Evolutionary conservation across 345 rosid species (phyloP).

Genomic region (Erysimum cheiranthoides): DNA sequence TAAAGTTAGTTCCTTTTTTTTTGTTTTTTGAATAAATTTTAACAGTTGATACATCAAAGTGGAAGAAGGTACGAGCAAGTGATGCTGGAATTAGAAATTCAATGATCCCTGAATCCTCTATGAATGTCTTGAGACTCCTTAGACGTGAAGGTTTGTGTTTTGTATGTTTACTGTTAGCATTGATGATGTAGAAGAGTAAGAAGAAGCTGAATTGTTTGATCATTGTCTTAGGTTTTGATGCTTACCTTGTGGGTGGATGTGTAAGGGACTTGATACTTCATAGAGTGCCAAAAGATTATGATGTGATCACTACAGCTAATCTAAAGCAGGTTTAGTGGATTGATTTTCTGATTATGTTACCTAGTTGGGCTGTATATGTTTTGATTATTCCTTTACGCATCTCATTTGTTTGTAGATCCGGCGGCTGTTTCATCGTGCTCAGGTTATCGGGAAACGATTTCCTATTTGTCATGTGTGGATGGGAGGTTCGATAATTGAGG

Average conservation of each 20-base stretch:
- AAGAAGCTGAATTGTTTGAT: constrained; percentile 21
- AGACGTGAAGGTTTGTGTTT: constrained; percentile 51
- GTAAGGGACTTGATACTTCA: constrained; percentile 86
- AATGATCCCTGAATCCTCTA: constrained; percentile 60
- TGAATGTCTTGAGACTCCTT: constrained; percentile 63
- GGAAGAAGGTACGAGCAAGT: constrained; percentile 63
- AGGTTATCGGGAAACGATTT: constrained; percentile 73
- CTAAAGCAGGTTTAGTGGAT: constrained; percentile 64
- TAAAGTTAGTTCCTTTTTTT: constrained; percentile 23
- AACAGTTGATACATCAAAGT: constrained; percentile 59
- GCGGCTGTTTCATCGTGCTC: constrained; percentile 54
- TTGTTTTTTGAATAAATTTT: constrained; percentile 29
- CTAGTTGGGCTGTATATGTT: constrained; percentile 2
- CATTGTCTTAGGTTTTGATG: constrained; percentile 63
- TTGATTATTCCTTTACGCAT: constrained; percentile 23
- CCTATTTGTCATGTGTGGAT: constrained; percentile 81
- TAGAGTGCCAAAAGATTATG: constrained; percentile 87
- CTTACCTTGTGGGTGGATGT: constrained; percentile 95
- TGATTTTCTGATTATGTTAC: not conserved
- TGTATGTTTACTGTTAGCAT: constrained; percentile 11
- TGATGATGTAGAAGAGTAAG: constrained; percentile 2
- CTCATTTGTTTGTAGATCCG: constrained; percentile 54
- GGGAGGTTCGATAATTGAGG: constrained; percentile 74
- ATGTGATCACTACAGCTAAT: constrained; percentile 87
- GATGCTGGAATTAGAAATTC: constrained; percentile 51